Conservation (phyloP, 1,284 basidiomycete species). For the Pterula multifida region DNA sequence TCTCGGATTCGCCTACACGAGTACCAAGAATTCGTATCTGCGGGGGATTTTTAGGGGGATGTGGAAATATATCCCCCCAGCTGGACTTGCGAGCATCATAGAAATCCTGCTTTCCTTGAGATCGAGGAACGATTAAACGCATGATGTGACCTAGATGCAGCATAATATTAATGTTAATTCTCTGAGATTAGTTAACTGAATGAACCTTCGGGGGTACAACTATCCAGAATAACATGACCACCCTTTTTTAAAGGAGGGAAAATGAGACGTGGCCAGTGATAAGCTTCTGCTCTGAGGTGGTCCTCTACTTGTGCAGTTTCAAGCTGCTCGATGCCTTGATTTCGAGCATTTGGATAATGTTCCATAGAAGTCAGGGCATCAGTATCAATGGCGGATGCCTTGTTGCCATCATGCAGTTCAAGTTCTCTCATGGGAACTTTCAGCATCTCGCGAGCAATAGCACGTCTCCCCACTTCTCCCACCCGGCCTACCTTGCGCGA, state of each 20-base stretch:
- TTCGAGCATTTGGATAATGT: conserved; percentile 1
- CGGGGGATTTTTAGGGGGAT: conserved; percentile 62
- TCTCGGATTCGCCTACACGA: conserved; percentile 19
- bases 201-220: conserved; percentile 74
- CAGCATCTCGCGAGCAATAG: conserved; percentile 17
- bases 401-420: conserved; percentile 29
- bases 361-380: neutral
- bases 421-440: conserved; percentile 28
- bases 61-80: conserved; percentile 96
- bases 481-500: conserved; percentile 46
- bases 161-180: conserved; percentile 5
- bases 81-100: conserved; percentile 89
- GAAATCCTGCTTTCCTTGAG: conserved; percentile 88
- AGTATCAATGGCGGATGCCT: conserved; percentile 11
- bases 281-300: conserved; percentile 54
- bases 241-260: conserved; percentile 85
- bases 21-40: conserved; percentile 45
- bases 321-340: conserved; percentile 6
- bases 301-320: conserved; percentile 25
- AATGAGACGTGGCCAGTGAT: conserved; percentile 83
- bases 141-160: conserved; percentile 65
- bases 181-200: conserved; percentile 8
- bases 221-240: conserved; percentile 89
- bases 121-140: conserved; percentile 83
- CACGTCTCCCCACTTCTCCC: conserved; percentile 45